Conservation (phyloP, 345 rosid genomes). For the Linum usitatissimum region DNA sequence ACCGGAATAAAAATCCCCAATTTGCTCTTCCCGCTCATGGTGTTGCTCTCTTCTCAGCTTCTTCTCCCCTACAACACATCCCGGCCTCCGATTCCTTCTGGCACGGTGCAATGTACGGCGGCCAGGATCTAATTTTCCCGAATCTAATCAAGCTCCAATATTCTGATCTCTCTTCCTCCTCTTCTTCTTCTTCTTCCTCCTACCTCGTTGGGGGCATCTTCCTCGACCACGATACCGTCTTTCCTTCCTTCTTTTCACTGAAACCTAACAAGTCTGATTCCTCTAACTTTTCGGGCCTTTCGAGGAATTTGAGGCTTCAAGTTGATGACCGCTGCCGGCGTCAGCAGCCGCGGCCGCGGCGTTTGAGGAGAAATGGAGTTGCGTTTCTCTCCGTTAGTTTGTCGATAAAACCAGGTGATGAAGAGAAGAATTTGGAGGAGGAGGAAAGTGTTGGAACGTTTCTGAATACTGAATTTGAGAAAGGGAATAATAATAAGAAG, state of each 20-base stretch:
- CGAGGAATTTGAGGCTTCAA: conserved; percentile 21
- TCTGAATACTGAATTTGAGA: conserved; percentile 14
- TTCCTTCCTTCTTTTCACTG: conserved; percentile 38
- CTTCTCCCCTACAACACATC: neutral
- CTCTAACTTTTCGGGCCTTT: conserved; percentile 9
- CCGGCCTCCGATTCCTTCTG: neutral
- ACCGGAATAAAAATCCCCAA: conserved; percentile 16
- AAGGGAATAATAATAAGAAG: conserved; percentile 18
- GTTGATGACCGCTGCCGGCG: neutral
- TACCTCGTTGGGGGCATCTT: conserved; percentile 43
- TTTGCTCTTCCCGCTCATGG: neutral
- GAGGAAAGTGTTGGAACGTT: conserved; percentile 3
- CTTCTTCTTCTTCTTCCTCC: conserved; percentile 13
- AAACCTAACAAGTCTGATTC: conserved; percentile 8
- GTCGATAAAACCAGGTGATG: conserved; percentile 40
- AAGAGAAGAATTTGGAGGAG: conserved; percentile 16
- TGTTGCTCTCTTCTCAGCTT: neutral
- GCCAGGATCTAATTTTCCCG: conserved; percentile 29
- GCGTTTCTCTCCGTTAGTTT: conserved; percentile 58
- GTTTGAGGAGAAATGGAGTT: conserved; percentile 8
- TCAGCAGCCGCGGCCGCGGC: conserved; percentile 19
- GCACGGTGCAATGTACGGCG: conserved; percentile 32
- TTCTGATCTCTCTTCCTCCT: conserved; percentile 15
- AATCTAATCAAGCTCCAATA: conserved; percentile 22
- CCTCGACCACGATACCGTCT: conserved; percentile 27